These are phyloP conservation scores for Arabis alpina DNA, from an alignment of 345 rosid genomes.

Conservation along the genomic window DNA sequence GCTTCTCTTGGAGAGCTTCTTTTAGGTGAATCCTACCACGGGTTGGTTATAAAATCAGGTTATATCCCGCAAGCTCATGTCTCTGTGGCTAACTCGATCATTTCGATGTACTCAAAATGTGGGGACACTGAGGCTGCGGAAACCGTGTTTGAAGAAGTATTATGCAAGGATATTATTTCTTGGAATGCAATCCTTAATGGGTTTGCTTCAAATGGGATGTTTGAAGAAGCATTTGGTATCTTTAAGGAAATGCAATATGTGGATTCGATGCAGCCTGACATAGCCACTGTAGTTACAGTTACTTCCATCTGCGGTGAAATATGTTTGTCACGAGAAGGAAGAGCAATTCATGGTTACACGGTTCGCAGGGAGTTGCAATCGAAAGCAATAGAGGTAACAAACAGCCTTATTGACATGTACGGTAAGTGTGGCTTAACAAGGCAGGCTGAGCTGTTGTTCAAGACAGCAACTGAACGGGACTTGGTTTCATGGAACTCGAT, in stretches of 20 bases:
- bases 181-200: constrained; percentile 66
- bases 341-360: constrained; percentile 52
- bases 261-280: constrained; percentile 46
- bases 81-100: constrained; percentile 61
- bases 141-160: constrained; percentile 44
- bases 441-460: constrained; percentile 50
- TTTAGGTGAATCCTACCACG: constrained; percentile 53
- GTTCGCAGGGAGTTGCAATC: constrained; percentile 46
- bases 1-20: constrained; percentile 46
- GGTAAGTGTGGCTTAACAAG: constrained; percentile 45
- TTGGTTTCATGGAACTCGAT: constrained; percentile 58
- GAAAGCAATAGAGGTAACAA: constrained; percentile 40
- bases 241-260: constrained; percentile 52
- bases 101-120: constrained; percentile 56
- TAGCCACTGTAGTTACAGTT: constrained; percentile 47
- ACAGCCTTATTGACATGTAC: constrained; percentile 55
- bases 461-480: constrained; percentile 41
- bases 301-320: constrained; percentile 49
- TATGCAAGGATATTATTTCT: constrained; percentile 50
- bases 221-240: constrained; percentile 49
- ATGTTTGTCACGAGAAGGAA: constrained; percentile 52
- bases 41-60: constrained; percentile 49
- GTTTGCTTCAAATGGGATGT: constrained; percentile 50
- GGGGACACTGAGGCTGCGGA: constrained; percentile 50
- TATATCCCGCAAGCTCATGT: constrained; percentile 32